phyloP scores from a whole-genome alignment of 2,329 filamentous ascomycete genomes.

The Sclerotinia subarctica region DNA sequence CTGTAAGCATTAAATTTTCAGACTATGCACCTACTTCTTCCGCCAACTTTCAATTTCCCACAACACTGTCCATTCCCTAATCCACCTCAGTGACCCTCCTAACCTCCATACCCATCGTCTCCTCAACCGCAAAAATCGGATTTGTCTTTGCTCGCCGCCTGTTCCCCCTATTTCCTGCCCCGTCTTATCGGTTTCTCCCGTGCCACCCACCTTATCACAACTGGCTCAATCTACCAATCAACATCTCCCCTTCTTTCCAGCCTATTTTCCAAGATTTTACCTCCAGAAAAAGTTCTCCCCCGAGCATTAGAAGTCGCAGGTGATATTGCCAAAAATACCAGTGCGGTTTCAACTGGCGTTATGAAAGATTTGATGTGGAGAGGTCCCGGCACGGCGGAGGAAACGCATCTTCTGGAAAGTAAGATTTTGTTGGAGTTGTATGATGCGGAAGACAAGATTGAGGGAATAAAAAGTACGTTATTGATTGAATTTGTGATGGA shows the following conservation, averaged over 20 bases:
- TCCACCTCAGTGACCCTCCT: constrained; percentile 53
- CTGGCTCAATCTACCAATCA: constrained; percentile 58
- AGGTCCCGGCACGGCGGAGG: constrained; percentile 58
- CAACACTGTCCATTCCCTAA: not conserved
- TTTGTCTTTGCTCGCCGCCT: constrained; percentile 71
- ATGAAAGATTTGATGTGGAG: constrained; percentile 72
- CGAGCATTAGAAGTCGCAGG: constrained; percentile 63
- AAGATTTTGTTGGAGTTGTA: constrained; percentile 61
- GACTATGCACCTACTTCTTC: not conserved
- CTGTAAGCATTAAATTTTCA: not conserved
- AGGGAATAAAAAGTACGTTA: constrained; percentile 50
- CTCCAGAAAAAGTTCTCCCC: constrained; percentile 58
- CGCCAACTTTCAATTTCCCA: too few species aligned
- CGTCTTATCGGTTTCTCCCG: constrained; percentile 62
- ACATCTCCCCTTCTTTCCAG: constrained; percentile 51
- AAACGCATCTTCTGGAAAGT: constrained; percentile 67
- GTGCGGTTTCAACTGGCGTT: constrained; percentile 58
- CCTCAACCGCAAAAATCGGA: constrained; percentile 61
- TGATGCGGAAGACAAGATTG: constrained; percentile 53
- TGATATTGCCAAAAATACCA: constrained; percentile 65
- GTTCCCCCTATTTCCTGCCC: constrained; percentile 68
- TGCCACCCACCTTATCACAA: constrained; percentile 64
- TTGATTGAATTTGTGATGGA: not conserved
- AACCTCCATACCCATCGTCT: constrained; percentile 52
- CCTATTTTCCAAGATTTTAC: constrained; percentile 65